Base-by-base conservation (phyloP, 2,329 filamentous ascomycete genomes). In the Alternaria arbusti region DNA sequence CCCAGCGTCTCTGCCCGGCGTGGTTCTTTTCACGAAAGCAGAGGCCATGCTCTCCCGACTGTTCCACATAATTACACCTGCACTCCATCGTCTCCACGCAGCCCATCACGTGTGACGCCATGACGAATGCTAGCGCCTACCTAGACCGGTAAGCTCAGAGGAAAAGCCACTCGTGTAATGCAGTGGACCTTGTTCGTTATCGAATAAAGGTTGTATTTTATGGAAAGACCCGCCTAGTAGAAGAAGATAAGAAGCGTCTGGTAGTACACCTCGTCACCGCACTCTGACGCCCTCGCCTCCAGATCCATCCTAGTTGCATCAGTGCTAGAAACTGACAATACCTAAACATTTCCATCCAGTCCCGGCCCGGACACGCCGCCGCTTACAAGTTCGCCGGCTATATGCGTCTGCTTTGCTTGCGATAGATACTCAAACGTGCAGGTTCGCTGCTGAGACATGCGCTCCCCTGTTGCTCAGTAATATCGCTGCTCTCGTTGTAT, bases 321-420 rank as follows among this genome's bases (percentile, higher is more conserved):
- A 70, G 68, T 66, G 71, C 72, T 75, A 69, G 74, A 56, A 70
- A 74, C 67, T 55, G 63, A 64, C 61, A 72, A 69, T 60, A 59
- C 65, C 57, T 40, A 57, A 40, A 63, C 57, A 64, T 57, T 51
- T 63, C 36, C 36, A 40, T 44, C 49, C 59, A 67, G 51, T 40
- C 36, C 47, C 43, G 46, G 26, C 28, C 54, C 51, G 47, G 51
- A 44, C 44, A 40, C 51, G 51, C 52, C 63, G 67, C 56, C 59
- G 46, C 54, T 45, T 54, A 30, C 59, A 57, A 61, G 22, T 54
- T 60, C 57, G 51, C 59, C 58, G 54, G 47, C 45, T 63, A 65
- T 58, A 60, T 65, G 43, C 52, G 30, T 58, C 50, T 60, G 59
- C n/a, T 57, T 36, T 55, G 47, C 63, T 61, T 57, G 44, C 52